Evolutionary conservation across 192 early-diverging fungal species (phyloP), one percentile per base, ranked within the genome.

Genomic region (Umbelopsis sp.): DNA sequence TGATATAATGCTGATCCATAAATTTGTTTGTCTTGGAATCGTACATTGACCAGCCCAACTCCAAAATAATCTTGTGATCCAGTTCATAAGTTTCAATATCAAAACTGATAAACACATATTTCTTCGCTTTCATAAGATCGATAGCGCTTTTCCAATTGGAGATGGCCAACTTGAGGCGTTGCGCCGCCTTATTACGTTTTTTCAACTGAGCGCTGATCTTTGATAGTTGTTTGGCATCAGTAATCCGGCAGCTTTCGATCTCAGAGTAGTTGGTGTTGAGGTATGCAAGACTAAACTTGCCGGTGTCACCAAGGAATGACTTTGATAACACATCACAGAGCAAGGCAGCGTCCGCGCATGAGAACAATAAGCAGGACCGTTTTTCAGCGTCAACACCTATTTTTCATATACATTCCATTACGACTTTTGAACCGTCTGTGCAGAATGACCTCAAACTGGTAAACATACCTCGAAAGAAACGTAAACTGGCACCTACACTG

Each of bases 21-120:
- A 72, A 76, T 48, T 67, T 65, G 61, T 79, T 55, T 7, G 35
- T 44, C 10, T 67, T 51, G 2, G 83, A 79, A 33, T 82, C 76
- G 68, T 69, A 80, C 41, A 81, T 76, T 1, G 78, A 78, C 83
- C 83, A 84, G 7, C 83, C 83, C 52, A 84, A 74, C 52, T 84
- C 83, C 16, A 84, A 71, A 23, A 84, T 73, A 55, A 64, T 65
- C 25, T 66, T 61, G 46, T 84, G 83, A 30, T 84, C 78, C 23
- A 25, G 13, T 67, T 84, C 83, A 46, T 74, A 81, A 1, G 78
- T 77, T 50, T 84, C 83, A 22, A 84, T 71, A 66, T 84, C 83
- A 6, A 84, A 74, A 16, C 80, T 71, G 16, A 81, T 69, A 55
- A 81, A 81, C 10, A 52, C 33, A 22, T 71, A 46, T 22, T 23